Base-by-base conservation (phyloP, 768 basidiomycete species). In the Coprinopsis strossmayeri region DNA sequence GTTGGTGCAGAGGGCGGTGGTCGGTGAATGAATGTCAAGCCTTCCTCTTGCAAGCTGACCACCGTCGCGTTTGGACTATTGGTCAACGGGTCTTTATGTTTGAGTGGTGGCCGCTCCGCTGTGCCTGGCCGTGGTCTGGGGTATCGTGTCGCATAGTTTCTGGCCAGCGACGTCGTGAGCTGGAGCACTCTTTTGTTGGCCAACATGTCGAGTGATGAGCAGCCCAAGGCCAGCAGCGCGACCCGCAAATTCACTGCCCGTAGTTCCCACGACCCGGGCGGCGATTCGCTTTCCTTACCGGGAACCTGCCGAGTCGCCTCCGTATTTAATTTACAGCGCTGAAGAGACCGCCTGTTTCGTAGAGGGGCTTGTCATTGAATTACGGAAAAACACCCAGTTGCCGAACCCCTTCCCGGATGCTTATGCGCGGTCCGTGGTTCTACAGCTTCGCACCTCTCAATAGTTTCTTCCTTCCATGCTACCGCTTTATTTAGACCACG, bases 1-100 rank as follows among this genome's bases (percentile, higher is more conserved):
- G 87, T 73, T 7, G 85, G 84, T 9, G 82, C 77, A 9, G 84
- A 79, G 0, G 89, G 86, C 0, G 89, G 90, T n/a, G 86, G 86
- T 35, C 90, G 82, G 61, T 88, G 87, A 50, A 91, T 82, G 62
- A 91, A 91, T 0, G 87, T 87, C 48, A 90, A 64, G 51, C 74
- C 69, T 49, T 77, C 74, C 53, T 76, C 77, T 4, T 68, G 63
- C 18, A 84, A 64, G 7, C 65, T 49, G 9, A 72, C 77, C 43
- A 81, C 76, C 41, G 64, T 64, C 30, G 77, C 79, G 32, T 74
- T 69, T 32, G 78, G 69, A 50, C 72, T 76, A 62, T 74, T 72
- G 46, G 63, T 50, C 45, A 85, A 65, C 1, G 83, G 83, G 55
- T 85, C 83, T 15, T 74, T 70, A 23, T 76, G 68, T 42, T 75